Evolutionary conservation across 345 rosid species (phyloP).

Genomic region (Passiflora organensis): DNA sequence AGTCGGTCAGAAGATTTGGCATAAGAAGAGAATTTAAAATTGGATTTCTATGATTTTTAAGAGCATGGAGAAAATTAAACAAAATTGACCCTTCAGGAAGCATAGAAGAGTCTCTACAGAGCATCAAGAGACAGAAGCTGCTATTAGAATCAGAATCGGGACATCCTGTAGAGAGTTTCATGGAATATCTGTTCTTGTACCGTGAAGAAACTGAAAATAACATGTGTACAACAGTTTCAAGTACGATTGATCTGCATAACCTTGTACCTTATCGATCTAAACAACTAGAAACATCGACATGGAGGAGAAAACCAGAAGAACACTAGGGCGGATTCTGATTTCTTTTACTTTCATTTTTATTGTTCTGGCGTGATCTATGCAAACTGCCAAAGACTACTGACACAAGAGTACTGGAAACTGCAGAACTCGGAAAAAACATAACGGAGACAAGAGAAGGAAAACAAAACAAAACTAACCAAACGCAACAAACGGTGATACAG

Average conservation of each 20-base stretch:
- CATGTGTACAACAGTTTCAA: not conserved
- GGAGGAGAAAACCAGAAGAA: too few species aligned
- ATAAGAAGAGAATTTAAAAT: not conserved
- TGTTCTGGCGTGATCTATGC: too few species aligned
- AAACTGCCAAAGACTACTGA: not conserved
- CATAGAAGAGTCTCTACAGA: not conserved
- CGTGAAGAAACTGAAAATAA: too few species aligned
- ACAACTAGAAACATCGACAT: too few species aligned
- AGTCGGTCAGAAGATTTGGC: conserved; percentile 8
- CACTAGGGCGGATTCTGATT: too few species aligned
- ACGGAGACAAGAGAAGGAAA: not conserved
- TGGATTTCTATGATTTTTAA: not conserved
- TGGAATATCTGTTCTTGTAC: not conserved
- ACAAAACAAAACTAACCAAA: conserved; percentile 6
- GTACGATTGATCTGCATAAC: conserved; percentile 4
- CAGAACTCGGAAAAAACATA: not conserved
- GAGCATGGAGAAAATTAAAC: too few species aligned
- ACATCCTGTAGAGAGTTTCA: not conserved
- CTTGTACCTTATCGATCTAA: too few species aligned
- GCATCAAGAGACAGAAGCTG: too few species aligned
- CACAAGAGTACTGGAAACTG: not conserved
- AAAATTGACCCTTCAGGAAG: not conserved
- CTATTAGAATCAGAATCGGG: not conserved
- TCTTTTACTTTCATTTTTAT: too few species aligned
- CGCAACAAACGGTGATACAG: not conserved